A percentile compares a stretch with the other conserved stretches of the same genome.
phyloP scores from a whole-genome alignment of 805 yeast species.

The Yamadazyma paraphyllophila region DNA sequence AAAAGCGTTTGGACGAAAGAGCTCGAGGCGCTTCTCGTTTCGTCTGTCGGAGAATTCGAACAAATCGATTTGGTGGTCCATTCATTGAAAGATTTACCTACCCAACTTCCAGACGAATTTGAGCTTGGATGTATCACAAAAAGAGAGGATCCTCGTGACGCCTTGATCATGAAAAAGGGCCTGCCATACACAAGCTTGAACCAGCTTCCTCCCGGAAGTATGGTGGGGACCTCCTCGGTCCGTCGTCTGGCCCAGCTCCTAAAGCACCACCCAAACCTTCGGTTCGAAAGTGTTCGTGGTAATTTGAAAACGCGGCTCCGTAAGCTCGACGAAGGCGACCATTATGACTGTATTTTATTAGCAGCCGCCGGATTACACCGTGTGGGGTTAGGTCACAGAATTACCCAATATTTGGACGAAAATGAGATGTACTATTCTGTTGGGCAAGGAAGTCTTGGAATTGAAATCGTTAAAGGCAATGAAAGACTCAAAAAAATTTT shows the following conservation, averaged over 20 bases:
- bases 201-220: constrained; percentile 80
- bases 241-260: constrained; percentile 90
- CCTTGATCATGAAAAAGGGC: constrained; percentile 68
- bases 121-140: constrained; percentile 82
- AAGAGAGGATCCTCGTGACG: constrained; percentile 93
- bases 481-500: constrained; percentile 56
- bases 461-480: constrained; percentile 81
- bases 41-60: constrained; percentile 58
- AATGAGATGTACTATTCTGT: constrained; percentile 93
- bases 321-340: constrained; percentile 64
- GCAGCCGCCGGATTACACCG: constrained; percentile 92
- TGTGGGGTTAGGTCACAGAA: constrained; percentile 67
- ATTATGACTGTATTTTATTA: constrained; percentile 70
- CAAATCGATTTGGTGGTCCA: constrained; percentile 88
- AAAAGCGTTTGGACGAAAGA: constrained; percentile 96
- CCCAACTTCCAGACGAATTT: constrained; percentile 83
- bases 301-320: constrained; percentile 68
- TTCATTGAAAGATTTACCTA: constrained; percentile 91
- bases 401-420: constrained; percentile 65
- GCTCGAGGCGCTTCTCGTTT: constrained; percentile 72
- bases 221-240: constrained; percentile 93
- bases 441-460: constrained; percentile 98
- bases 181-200: constrained; percentile 61
- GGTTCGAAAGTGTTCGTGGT: constrained; percentile 85
- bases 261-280: constrained; percentile 71